Conservation (phyloP, 2,329 filamentous ascomycete genomes). For the Exophiala bonariae region DNA sequence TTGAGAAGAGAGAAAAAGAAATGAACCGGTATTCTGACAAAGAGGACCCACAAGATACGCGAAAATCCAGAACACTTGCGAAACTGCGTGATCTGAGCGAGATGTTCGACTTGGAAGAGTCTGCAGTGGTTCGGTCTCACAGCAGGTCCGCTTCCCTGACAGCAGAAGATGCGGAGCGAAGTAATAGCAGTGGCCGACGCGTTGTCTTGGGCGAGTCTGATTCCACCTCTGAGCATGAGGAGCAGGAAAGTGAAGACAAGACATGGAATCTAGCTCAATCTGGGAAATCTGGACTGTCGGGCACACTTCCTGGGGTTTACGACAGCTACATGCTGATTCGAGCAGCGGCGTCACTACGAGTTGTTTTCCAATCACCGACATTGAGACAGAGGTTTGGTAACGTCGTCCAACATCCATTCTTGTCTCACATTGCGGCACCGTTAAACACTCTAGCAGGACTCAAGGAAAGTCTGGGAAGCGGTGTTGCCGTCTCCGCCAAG, state of each 20-base stretch:
- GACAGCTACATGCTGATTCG: conserved; percentile 34
- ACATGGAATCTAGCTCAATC: conserved; percentile 21
- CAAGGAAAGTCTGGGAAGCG: conserved; percentile 38
- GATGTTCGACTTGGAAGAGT: conserved; percentile 33
- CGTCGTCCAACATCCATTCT: conserved; percentile 41
- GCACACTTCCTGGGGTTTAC: conserved; percentile 33
- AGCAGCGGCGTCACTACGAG: conserved; percentile 30
- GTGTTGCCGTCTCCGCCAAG: conserved; percentile 44
- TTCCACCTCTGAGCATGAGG: conserved; percentile 9
- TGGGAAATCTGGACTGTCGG: conserved; percentile 27
- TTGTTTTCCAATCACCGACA: conserved; percentile 36
- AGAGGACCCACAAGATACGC: background rate
- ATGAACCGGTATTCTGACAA: conserved; percentile 1
- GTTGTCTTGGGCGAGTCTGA: conserved; percentile 18
- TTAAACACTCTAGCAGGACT: conserved; percentile 38
- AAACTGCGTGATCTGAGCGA: conserved; percentile 31
- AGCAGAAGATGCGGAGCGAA: conserved; percentile 25
- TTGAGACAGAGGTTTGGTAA: conserved; percentile 28
- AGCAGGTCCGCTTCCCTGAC: conserved; percentile 23
- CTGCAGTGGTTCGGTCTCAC: conserved; percentile 26
- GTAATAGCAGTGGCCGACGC: conserved; percentile 16
- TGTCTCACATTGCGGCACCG: conserved; percentile 45
- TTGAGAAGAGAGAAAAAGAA: conserved; percentile 14
- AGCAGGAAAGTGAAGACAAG: conserved; percentile 7
- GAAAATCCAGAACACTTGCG: conserved; percentile 22